Conservation (phyloP, 2,329 filamentous ascomycete species). For the Fusarium chaquense region DNA sequence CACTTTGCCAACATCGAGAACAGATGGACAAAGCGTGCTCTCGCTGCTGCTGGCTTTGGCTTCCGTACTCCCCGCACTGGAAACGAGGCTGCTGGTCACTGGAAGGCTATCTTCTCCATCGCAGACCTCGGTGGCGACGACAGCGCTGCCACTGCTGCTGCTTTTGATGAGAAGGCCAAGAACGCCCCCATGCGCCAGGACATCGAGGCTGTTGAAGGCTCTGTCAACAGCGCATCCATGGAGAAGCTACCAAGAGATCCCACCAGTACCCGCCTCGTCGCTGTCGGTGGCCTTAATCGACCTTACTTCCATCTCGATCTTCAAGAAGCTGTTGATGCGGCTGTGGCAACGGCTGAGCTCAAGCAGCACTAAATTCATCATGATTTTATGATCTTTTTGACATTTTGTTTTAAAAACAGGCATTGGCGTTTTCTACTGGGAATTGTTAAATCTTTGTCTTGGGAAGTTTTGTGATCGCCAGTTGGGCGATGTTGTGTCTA, state of each 20-base stretch:
- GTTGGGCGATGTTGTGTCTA: constrained; percentile 29
- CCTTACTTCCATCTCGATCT: constrained; percentile 67
- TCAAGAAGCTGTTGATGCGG: constrained; percentile 61
- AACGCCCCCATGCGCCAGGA: constrained; percentile 42
- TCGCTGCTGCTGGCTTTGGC: constrained; percentile 67
- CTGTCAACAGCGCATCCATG: constrained; percentile 39
- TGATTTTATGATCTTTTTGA: not conserved
- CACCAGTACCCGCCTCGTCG: constrained; percentile 50
- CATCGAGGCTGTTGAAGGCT: constrained; percentile 47
- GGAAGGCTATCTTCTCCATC: constrained; percentile 90
- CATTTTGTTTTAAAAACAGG: not conserved
- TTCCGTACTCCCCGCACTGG: constrained; percentile 50
- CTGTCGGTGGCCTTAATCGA: constrained; percentile 61
- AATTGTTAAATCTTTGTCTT: constrained; percentile 1
- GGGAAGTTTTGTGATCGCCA: constrained; percentile 12
- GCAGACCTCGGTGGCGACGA: constrained; percentile 82
- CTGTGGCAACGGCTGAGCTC: constrained; percentile 53
- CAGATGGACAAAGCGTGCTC: constrained; percentile 68
- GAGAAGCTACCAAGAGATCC: constrained; percentile 49
- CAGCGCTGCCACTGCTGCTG: constrained; percentile 69
- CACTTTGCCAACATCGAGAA: constrained; percentile 66
- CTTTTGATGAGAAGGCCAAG: constrained; percentile 68
- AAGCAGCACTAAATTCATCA: constrained; percentile 41
- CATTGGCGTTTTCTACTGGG: not conserved
- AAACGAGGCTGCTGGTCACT: constrained; percentile 47